phyloP scores from a whole-genome alignment of 257 asterid species.

The Knoxia roxburghii region DNA sequence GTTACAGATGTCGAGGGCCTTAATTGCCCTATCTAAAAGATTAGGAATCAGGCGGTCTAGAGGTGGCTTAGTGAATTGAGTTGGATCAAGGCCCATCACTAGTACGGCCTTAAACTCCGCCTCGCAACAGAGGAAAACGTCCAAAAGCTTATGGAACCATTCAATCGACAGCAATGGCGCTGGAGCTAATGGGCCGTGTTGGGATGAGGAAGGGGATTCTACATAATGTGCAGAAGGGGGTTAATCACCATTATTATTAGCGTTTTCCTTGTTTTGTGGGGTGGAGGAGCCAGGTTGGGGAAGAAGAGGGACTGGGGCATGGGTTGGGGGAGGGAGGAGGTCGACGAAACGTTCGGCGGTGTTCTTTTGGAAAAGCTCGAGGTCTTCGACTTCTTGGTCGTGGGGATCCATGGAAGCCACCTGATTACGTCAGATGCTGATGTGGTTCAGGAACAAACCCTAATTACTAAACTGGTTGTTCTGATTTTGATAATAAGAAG shows the following conservation, averaged over 20 bases:
- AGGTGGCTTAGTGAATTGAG: slow-evolving; percentile 61
- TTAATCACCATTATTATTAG: no score
- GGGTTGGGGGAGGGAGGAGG: no score
- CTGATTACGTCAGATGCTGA: no score
- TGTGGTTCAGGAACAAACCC: no score
- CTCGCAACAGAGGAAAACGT: slow-evolving; percentile 71
- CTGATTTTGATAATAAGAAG: no score
- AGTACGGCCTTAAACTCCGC: slow-evolving; percentile 68
- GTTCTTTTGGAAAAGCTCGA: slow-evolving; percentile 64
- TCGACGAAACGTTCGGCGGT: slow-evolving; percentile 63
- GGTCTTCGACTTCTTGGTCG: slow-evolving; percentile 62
- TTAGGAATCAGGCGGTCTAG: slow-evolving; percentile 72
- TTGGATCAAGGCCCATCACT: slow-evolving; percentile 52
- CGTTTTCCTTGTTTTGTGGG: background rate
- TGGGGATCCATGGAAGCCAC: slow-evolving; percentile 47
- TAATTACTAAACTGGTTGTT: no score
- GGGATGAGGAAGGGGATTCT: slow-evolving; percentile 15
- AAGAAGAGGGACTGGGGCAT: slow-evolving; percentile 12
- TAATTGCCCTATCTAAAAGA: slow-evolving; percentile 57
- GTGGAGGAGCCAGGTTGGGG: slow-evolving; percentile 11
- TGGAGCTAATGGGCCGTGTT: background rate
- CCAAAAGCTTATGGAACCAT: slow-evolving; percentile 77
- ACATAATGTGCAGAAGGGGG: background rate
- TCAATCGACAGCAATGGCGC: slow-evolving; percentile 56
- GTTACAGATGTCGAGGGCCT: slow-evolving; percentile 76